Evolutionary conservation across 805 yeast genomes (phyloP), one percentile per base, ranked within the genome.

Genomic region (Nakazawaea molendinolei): DNA sequence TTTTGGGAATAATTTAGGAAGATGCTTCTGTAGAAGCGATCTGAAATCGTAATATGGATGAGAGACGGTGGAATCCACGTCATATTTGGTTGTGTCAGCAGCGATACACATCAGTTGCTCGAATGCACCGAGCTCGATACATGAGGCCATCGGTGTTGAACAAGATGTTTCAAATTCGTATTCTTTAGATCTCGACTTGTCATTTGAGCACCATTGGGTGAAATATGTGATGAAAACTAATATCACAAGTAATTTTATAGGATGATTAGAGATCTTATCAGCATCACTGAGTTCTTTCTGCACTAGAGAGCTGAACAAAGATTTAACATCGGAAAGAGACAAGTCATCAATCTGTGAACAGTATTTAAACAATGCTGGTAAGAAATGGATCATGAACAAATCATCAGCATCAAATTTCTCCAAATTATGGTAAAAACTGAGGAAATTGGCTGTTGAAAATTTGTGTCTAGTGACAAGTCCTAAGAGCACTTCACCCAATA

Each of bases 41-140:
- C 86, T 69, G 38, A 81, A 70, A 45, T 82, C 85, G 50, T 78
- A 83, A 27, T 77, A 69, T 31, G 71, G 58, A 23, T 67, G 69
- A 43, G 65, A 56, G 34, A 66, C 69, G 23, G 60, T 57, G 16
- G 54, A 54, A 31, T 51, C 50, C 14, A 49, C 51, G 3, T 69
- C 59, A 6, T 57, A 41, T 0, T 57, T 51, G 3, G 68, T 57
- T 0, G 82, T 69, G 36, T 78, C 86, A 1, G 86, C 79, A 3
- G 80, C 55, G 28, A 73, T 60, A 15, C 75, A 68, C 47, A 84
- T 58, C 16, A 84, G 53, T 48, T 76, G 81, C 50, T 84, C 92
- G 44, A 82, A 58, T 0, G 85, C 85, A 26, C 90, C 92, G 21
- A 70, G 60, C 33, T 74, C 73, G 7, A 81, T 75, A 13, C 74